These are phyloP conservation scores for Albugo candida DNA, from an alignment of 352 stramenopile genomes.

Conservation along the genomic window DNA sequence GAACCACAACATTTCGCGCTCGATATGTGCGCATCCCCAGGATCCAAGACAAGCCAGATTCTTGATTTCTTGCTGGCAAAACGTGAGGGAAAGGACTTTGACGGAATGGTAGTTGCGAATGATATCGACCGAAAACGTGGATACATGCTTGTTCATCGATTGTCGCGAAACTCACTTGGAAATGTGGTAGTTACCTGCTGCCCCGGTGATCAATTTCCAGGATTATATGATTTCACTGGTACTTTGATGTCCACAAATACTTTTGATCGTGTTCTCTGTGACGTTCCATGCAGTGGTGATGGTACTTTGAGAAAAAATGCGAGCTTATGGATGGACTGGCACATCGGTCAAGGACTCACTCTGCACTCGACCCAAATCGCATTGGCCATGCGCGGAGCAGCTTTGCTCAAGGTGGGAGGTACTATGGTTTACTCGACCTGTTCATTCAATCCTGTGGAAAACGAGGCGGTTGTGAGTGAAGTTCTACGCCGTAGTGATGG, in stretches of 20 bases:
- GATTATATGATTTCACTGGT: constrained; percentile 41
- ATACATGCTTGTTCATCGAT: constrained; percentile 96
- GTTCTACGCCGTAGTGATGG: constrained; percentile 78
- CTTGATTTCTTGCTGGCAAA: constrained; percentile 69
- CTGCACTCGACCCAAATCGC: constrained; percentile 88
- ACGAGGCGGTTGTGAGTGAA: constrained; percentile 95
- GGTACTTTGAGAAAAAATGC: constrained; percentile 97
- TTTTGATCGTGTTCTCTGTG: constrained; percentile 96
- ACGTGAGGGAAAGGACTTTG: constrained; percentile 4
- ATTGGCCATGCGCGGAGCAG: constrained; percentile 82
- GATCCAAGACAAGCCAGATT: constrained; percentile 97
- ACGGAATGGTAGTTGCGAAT: constrained; percentile 88
- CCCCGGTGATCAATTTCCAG: constrained; percentile 85
- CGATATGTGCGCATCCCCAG: constrained; percentile 90
- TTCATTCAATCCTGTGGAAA: constrained; percentile 96
- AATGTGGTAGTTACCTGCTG: constrained; percentile 85
- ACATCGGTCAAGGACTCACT: constrained; percentile 73
- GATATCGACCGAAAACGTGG: constrained; percentile 92
- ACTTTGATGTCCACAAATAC: constrained; percentile 45
- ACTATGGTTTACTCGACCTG: constrained; percentile 94
- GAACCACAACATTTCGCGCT: constrained; percentile 63
- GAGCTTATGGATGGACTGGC: constrained; percentile 87
- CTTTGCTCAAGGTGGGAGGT: constrained; percentile 80
- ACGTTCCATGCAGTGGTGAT: constrained; percentile 97
- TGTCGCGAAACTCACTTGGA: constrained; percentile 61